A percentile compares a stretch with the other conserved stretches of the same genome.
Evolutionary conservation across 768 basidiomycete genomes (phyloP).

Genomic region (Pleurotus djamor): DNA sequence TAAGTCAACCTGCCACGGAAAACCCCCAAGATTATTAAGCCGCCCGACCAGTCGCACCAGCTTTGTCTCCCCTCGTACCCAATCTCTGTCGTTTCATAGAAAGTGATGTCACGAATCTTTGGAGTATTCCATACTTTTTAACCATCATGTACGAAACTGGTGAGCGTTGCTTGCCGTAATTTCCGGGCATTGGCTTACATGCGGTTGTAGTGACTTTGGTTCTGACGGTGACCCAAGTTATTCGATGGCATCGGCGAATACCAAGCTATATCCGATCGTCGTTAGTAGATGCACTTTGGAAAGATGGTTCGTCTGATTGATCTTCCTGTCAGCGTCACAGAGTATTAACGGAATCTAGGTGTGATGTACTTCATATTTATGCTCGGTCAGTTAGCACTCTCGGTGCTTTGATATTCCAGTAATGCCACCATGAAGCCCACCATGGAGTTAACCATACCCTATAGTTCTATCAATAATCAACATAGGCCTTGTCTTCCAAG

Average conservation of each 20-base stretch:
- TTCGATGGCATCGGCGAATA: slow-evolving; percentile 12
- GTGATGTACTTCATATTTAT: slow-evolving; percentile 14
- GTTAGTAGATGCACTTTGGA: slow-evolving; percentile 14
- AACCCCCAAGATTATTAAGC: too few species aligned
- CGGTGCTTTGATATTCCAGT: neutral
- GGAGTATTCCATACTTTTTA: slow-evolving; percentile 13
- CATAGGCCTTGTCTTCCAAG: slow-evolving; percentile 14
- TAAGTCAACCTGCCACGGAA: too few species aligned
- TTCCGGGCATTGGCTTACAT: neutral
- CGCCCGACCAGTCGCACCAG: neutral
- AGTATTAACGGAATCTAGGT: slow-evolving; percentile 1
- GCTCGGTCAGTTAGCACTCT: slow-evolving; percentile 7
- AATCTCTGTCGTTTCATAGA: slow-evolving; percentile 7
- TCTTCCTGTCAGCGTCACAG: neutral
- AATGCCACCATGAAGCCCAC: neutral
- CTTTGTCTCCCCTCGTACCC: neutral
- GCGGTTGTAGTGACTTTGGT: slow-evolving; percentile 10
- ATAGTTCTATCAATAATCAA: slow-evolving; percentile 14
- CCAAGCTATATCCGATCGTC: slow-evolving; percentile 13
- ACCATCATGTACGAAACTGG: slow-evolving; percentile 16
- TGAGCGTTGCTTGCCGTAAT: neutral
- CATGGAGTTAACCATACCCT: too few species aligned
- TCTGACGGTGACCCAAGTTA: slow-evolving; percentile 13
- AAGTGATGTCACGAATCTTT: slow-evolving; percentile 11
- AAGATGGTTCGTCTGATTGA: slow-evolving; percentile 12